Conservation (phyloP, 805 yeast genomes). For the Saturnispora mendoncae region DNA sequence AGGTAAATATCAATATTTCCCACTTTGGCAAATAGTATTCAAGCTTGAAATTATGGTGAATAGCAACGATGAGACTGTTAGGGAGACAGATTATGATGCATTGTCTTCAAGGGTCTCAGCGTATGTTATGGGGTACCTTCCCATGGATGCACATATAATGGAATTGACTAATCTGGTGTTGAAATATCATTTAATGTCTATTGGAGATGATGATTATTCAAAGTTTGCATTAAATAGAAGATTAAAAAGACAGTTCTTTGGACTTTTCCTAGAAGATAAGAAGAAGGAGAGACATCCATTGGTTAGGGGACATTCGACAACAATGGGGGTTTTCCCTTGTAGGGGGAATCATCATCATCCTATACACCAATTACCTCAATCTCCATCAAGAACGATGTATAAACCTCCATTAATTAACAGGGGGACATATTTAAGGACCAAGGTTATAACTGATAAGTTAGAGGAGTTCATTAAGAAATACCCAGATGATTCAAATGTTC, state of each 20-base stretch:
- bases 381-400: not conserved
- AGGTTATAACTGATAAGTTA: slow-evolving; percentile 40
- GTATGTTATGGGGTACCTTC: slow-evolving; percentile 38
- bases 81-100: slow-evolving; percentile 59
- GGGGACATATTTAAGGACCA: slow-evolving; percentile 59
- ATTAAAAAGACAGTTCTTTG: slow-evolving; percentile 32
- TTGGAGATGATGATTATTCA: slow-evolving; percentile 31
- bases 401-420: slow-evolving; percentile 62
- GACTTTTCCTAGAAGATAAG: slow-evolving; percentile 15
- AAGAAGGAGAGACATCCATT: not conserved
- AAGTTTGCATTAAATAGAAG: slow-evolving; percentile 28
- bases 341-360: slow-evolving; percentile 3
- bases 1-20: too few relatives aligned
- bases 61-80: slow-evolving; percentile 17
- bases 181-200: slow-evolving; percentile 29
- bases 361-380: not conserved
- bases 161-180: slow-evolving; percentile 29
- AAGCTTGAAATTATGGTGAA: not conserved
- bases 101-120: slow-evolving; percentile 55
- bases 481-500: slow-evolving; percentile 25
- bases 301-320: not conserved
- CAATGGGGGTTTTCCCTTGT: not conserved
- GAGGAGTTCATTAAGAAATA: slow-evolving; percentile 32
- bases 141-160: slow-evolving; percentile 30
- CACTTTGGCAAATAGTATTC: too few relatives aligned